Conservation (phyloP, 352 stramenopile species). For the Globisporangium uncinulatum region DNA sequence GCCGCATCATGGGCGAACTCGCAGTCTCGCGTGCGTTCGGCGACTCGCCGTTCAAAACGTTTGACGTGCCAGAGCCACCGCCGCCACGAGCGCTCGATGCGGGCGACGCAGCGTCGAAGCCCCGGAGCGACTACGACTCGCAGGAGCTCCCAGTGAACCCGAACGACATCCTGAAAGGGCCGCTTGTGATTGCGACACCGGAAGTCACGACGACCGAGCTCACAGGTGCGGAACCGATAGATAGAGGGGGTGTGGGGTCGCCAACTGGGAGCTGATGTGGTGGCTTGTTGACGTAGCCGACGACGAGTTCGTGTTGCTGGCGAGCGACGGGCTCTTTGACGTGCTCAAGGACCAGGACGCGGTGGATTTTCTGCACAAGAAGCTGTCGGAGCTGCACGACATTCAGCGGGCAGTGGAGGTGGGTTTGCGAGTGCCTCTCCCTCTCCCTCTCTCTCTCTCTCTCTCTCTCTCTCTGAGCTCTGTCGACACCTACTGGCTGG, state of each 20-base stretch:
- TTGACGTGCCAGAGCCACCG: constrained; percentile 52
- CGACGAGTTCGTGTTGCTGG: constrained; percentile 77
- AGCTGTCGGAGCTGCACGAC: constrained; percentile 62
- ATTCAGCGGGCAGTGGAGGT: constrained; percentile 80
- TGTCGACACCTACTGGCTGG: neutral
- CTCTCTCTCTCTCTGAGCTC: neutral
- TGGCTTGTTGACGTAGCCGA: constrained; percentile 26
- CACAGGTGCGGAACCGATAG: constrained; percentile 22
- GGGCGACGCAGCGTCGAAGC: constrained; percentile 20
- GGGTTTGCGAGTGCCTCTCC: neutral
- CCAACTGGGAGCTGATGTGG: neutral
- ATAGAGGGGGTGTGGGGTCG: neutral
- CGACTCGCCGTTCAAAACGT: constrained; percentile 96
- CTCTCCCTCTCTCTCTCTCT: neutral
- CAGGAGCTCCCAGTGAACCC: constrained; percentile 77
- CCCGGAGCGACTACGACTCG: constrained; percentile 65
- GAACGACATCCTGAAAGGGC: constrained; percentile 82
- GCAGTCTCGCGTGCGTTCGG: constrained; percentile 79
- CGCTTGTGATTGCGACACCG: constrained; percentile 71
- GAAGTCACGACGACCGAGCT: constrained; percentile 72
- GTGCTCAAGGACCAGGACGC: constrained; percentile 83
- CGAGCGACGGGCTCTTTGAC: constrained; percentile 78
- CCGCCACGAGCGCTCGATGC: constrained; percentile 22
- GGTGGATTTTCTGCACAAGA: constrained; percentile 66
- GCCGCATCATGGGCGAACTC: constrained; percentile 92